phyloP scores from a whole-genome alignment of 2,329 filamentous ascomycete species.

The Rhynchosporium graminicola region DNA sequence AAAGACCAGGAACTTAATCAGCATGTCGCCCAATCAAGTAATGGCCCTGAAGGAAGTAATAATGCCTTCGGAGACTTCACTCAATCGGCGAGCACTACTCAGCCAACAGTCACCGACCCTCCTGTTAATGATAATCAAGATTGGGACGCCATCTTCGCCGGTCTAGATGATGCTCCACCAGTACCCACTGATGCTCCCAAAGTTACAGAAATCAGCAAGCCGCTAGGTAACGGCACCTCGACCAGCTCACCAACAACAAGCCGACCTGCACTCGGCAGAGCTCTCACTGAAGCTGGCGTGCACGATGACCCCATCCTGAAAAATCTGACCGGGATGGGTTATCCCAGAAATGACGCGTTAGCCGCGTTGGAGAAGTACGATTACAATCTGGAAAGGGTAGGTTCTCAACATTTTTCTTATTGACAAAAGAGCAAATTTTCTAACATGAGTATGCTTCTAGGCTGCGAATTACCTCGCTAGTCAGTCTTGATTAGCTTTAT shows the following conservation, averaged over 20 bases:
- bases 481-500: conserved; percentile 32
- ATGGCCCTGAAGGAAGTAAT: conserved; percentile 32
- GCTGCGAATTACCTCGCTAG: conserved; percentile 42
- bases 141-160: conserved; percentile 93
- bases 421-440: background rate
- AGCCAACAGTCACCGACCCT: conserved; percentile 38
- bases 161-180: conserved; percentile 55
- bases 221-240: conserved; percentile 25
- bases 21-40: conserved; percentile 29
- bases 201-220: conserved; percentile 16
- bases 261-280: conserved; percentile 59
- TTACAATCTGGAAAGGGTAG: conserved; percentile 92
- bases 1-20: conserved; percentile 33
- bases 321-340: conserved; percentile 88
- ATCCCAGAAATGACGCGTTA: conserved; percentile 71
- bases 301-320: conserved; percentile 93
- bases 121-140: conserved; percentile 63
- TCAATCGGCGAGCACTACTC: conserved; percentile 47
- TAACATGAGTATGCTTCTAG: conserved; percentile 29
- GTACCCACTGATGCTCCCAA: conserved; percentile 33
- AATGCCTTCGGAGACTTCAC: conserved; percentile 49
- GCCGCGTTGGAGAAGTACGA: conserved; percentile 89
- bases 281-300: conserved; percentile 70
- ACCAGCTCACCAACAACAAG: conserved; percentile 26
- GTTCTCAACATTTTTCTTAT: conserved; percentile 39